Percentiles rank a stretch among this genome's conserved stretches.
Evolutionary conservation across 1,284 basidiomycete species (phyloP).

Genomic region (Sparassis latifolia): DNA sequence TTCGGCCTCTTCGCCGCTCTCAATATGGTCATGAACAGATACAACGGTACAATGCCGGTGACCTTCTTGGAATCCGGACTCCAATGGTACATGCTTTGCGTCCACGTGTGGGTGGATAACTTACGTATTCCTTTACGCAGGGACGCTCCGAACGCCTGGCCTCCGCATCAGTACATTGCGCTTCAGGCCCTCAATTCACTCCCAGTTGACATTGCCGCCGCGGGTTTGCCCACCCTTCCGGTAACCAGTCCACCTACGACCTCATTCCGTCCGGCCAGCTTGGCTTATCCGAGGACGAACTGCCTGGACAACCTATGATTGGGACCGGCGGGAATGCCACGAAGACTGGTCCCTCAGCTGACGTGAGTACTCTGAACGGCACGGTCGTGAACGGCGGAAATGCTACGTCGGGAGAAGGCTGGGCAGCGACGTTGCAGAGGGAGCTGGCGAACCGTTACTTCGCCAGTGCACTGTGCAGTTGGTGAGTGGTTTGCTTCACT

Average conservation of each 20-base stretch:
- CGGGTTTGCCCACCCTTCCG: conserved; percentile 41
- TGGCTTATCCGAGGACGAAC: conserved; percentile 53
- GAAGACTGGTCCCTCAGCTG: conserved; percentile 44
- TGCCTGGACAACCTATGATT: conserved; percentile 61
- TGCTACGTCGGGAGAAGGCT: conserved; percentile 54
- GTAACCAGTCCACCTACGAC: conserved; percentile 52
- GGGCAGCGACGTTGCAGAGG: conserved; percentile 58
- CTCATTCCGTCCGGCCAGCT: conserved; percentile 75
- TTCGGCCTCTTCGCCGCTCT: conserved; percentile 70
- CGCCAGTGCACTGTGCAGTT: conserved; percentile 80
- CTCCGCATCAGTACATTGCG: conserved; percentile 81
- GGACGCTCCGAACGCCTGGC: conserved; percentile 78
- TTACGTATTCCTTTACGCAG: conserved; percentile 25
- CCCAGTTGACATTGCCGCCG: conserved; percentile 59
- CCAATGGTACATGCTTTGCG: conserved; percentile 57
- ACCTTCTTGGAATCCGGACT: conserved; percentile 74
- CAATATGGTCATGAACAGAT: conserved; percentile 74
- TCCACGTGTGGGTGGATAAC: conserved; percentile 4
- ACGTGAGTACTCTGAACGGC: conserved; percentile 52
- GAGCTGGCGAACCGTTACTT: conserved; percentile 81
- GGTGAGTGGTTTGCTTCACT: conserved; percentile 41
- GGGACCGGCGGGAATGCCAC: conserved; percentile 45
- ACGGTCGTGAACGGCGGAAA: conserved; percentile 75
- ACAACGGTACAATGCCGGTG: conserved; percentile 75
- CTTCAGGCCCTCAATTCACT: conserved; percentile 73